Evolutionary conservation across 176 grass and related monocot species (phyloP), one percentile per base, ranked within the genome.

Genomic region (Carex pumila): DNA sequence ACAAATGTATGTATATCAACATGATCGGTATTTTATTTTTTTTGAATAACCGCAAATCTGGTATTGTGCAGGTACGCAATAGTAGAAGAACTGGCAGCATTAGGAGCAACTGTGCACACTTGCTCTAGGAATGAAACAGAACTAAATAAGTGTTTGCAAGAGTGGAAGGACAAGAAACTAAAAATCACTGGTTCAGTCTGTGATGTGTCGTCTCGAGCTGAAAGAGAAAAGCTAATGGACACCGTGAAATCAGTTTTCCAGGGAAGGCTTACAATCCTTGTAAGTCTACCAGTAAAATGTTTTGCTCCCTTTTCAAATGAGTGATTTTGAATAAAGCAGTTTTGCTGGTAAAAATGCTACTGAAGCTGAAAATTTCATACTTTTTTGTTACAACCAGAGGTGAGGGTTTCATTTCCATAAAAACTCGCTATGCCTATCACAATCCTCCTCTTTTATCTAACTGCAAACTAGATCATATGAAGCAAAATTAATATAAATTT

Each of bases 51-150:
- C 29, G 7, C 65, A 68, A 7, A 34, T 37, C 14, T 18, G 31
- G 14, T 68, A 14, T 37, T 57, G 54, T 34, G 25, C 45, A 82
- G 86, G 3, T 82, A 56, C 36, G 71, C 81, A 0, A 83, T 88
- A 36, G 82, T 91, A 3, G 86, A 91, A 47, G 83, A 91, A 32
- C 83, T 91, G 0, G 86, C 81, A 3, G 19, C 10, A 15, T 49
- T 88, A 59, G 89, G 86, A 1, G 86, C 69, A 22, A 56, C 58
- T 0, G 90, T 86, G 62, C 90, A 91, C 84, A 91, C 90, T 19
- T 91, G 90, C 45, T 47, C 87, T 0, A 80, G 90, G 5, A 88
- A 84, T 12, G 90, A 77, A 17, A 73, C 18, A 0, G 87, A 88
- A 41, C 71, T 91, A 61, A 82, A 88, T 12, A 53, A 70, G 32